phyloP scores from a whole-genome alignment of 2,329 filamentous ascomycete genomes.

The Pseudocercospora pini-densiflorae region DNA sequence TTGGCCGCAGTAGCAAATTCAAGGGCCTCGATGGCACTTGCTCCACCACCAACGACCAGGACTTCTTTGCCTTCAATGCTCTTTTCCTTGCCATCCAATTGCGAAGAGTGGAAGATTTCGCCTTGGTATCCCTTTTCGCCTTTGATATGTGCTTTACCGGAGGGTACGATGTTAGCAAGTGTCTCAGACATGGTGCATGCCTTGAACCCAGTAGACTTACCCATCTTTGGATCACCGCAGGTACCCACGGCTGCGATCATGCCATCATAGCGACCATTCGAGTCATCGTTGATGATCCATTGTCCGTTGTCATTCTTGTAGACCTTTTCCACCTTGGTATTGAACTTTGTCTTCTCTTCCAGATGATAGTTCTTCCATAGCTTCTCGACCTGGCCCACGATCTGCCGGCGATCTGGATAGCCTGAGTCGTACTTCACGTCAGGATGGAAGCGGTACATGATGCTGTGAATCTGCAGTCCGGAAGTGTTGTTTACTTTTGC shows the following conservation, averaged over 20 bases:
- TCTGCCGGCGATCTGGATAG: slow-evolving; percentile 79
- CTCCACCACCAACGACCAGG: slow-evolving; percentile 79
- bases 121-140: slow-evolving; percentile 76
- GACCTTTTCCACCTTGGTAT: slow-evolving; percentile 69
- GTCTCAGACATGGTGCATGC: too few relatives aligned
- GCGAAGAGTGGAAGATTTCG: slow-evolving; percentile 73
- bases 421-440: slow-evolving; percentile 73
- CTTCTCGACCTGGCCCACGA: slow-evolving; percentile 70
- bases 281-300: slow-evolving; percentile 77
- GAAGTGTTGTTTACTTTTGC: slow-evolving; percentile 73
- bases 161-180: too few relatives aligned
- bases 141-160: slow-evolving; percentile 66
- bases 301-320: slow-evolving; percentile 70
- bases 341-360: slow-evolving; percentile 71
- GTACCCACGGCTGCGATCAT: slow-evolving; percentile 79
- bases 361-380: slow-evolving; percentile 79
- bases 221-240: slow-evolving; percentile 76
- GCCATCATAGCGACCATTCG: slow-evolving; percentile 76
- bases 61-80: slow-evolving; percentile 75
- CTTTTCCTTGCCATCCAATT: slow-evolving; percentile 71
- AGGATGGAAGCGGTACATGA: slow-evolving; percentile 89
- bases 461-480: slow-evolving; percentile 78
- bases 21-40: slow-evolving; percentile 79
- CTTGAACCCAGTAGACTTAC: too few relatives aligned
- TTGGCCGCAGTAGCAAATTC: slow-evolving; percentile 74